Evolutionary conservation across 805 yeast species (phyloP).

Genomic region (Kodamaea neixiangensis): DNA sequence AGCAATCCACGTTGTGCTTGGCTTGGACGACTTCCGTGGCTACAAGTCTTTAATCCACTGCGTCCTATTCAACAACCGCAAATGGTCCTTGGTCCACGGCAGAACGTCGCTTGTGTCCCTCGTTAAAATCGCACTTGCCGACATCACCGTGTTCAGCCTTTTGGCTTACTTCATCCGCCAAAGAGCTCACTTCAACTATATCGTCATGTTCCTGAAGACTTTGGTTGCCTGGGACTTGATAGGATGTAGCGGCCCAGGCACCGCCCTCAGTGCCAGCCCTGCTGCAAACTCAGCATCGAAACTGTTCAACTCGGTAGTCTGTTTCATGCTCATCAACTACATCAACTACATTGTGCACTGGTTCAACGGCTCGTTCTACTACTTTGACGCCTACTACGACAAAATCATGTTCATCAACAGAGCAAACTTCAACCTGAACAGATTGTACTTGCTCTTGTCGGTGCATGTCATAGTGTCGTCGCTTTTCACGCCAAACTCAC

Average conservation of each 20-base stretch:
- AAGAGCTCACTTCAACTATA: conserved; percentile 16
- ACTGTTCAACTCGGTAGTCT: conserved; percentile 13
- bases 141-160: background rate
- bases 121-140: background rate
- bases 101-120: conserved; percentile 1
- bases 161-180: conserved; percentile 10
- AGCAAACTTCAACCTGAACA: conserved; percentile 14
- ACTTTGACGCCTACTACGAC: conserved; percentile 11
- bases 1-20: conserved; percentile 14
- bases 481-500: conserved; percentile 3
- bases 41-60: conserved; percentile 15
- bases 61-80: conserved; percentile 10
- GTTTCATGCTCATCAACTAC: conserved; percentile 17
- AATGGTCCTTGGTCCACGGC: background rate
- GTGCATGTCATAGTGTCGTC: conserved; percentile 17
- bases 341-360: conserved; percentile 17
- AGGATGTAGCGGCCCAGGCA: conserved; percentile 10
- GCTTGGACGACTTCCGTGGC: conserved; percentile 16
- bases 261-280: background rate
- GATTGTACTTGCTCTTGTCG: conserved; percentile 14
- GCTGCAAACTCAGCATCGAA: conserved; percentile 7
- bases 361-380: conserved; percentile 13
- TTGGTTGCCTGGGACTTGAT: conserved; percentile 17
- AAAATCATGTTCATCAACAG: conserved; percentile 14
- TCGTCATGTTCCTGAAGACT: conserved; percentile 17